Percentiles rank a stretch among this genome's conserved stretches.
These are phyloP conservation scores for Paramecium caudatum DNA, from an alignment of 73 alveolate species.

Conservation along the genomic window DNA sequence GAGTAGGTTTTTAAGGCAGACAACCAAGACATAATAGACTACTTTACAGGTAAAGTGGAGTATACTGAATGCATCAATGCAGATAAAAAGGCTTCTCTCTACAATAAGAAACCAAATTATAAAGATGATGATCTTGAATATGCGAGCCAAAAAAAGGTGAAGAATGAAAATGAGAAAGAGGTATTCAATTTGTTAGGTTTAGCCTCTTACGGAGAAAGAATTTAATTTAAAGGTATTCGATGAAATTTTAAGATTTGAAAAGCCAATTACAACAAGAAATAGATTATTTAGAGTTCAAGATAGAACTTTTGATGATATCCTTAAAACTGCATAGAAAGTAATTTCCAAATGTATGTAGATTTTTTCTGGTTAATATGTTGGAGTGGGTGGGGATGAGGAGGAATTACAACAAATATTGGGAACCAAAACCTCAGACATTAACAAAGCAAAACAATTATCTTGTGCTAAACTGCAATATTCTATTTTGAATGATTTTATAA, in stretches of 20 bases:
- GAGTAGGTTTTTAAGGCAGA: constrained; percentile 19
- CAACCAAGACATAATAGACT: constrained; percentile 23
- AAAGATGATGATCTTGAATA: neutral
- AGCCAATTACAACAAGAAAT: constrained; percentile 65
- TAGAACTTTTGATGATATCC: constrained; percentile 41
- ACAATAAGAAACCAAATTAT: neutral
- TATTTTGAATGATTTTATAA: neutral
- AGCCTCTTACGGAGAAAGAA: constrained; percentile 46
- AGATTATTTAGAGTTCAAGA: constrained; percentile 65
- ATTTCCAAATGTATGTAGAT: neutral
- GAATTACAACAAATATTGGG: neutral
- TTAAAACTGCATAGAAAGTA: constrained; percentile 15
- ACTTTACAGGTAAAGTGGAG: constrained; percentile 54
- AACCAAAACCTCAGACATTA: constrained; percentile 8
- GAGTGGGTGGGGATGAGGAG: constrained; percentile 26
- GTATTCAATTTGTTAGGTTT: neutral
- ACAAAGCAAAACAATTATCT: constrained; percentile 36
- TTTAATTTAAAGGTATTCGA: constrained; percentile 54
- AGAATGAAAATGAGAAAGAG: constrained; percentile 12
- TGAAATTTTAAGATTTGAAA: constrained; percentile 63
- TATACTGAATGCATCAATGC: constrained; percentile 61
- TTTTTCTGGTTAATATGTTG: constrained; percentile 18
- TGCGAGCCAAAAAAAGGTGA: constrained; percentile 9
- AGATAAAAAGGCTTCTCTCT: neutral
- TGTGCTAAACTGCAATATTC: neutral